Conservation (phyloP, 805 yeast genomes). For the Nematodospora valgi region DNA sequence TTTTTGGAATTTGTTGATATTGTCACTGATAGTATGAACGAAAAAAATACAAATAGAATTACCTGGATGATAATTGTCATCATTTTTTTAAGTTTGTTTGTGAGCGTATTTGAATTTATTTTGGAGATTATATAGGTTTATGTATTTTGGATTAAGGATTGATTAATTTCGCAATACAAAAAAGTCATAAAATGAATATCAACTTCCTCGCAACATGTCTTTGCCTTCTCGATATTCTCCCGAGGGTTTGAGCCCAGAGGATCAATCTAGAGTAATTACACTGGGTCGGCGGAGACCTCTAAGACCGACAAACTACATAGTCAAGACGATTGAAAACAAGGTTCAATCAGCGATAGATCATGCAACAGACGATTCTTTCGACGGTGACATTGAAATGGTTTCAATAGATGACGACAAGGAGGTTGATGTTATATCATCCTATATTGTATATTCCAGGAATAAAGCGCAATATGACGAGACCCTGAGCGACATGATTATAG, state of each 20-base stretch:
- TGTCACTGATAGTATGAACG: slow-evolving; percentile 91
- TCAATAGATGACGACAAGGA: slow-evolving; percentile 46
- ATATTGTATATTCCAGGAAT: slow-evolving; percentile 18
- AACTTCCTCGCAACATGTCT: slow-evolving; percentile 5
- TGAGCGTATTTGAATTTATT: slow-evolving; percentile 67
- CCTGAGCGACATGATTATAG: slow-evolving; percentile 13
- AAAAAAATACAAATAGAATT: slow-evolving; percentile 84
- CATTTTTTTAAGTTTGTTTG: slow-evolving; percentile 72
- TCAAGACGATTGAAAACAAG: slow-evolving; percentile 22
- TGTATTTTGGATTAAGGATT: not conserved
- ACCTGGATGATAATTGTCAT: slow-evolving; percentile 87
- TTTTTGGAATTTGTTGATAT: slow-evolving; percentile 91
- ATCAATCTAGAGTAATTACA: slow-evolving; percentile 23
- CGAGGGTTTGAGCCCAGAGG: slow-evolving; percentile 25
- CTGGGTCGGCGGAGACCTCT: slow-evolving; percentile 16
- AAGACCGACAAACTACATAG: slow-evolving; percentile 19
- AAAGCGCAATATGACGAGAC: slow-evolving; percentile 10
- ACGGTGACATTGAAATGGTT: slow-evolving; percentile 46
- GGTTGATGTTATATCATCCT: slow-evolving; percentile 42
- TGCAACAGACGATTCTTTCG: slow-evolving; percentile 8
- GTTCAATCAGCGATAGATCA: slow-evolving; percentile 19
- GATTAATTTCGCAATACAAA: slow-evolving; percentile 2
- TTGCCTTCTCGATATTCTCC: slow-evolving; percentile 40
- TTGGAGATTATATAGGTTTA: slow-evolving; percentile 40
- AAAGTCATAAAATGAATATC: not conserved